phyloP scores from a whole-genome alignment of 2,329 filamentous ascomycete genomes.

The Ceratocystis harringtonii region DNA sequence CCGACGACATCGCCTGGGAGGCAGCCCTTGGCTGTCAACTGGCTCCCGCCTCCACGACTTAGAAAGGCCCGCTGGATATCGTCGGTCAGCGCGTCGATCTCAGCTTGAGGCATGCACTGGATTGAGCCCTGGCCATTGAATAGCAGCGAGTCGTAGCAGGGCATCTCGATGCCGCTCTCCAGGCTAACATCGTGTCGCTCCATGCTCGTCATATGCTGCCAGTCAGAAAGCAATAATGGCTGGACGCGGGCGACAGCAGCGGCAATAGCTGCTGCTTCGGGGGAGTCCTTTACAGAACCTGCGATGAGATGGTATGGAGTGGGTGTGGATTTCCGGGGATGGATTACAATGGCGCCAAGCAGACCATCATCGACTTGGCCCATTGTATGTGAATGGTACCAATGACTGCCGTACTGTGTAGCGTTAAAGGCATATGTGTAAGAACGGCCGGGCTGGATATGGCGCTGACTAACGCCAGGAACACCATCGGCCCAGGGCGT shows the following conservation, averaged over 20 bases:
- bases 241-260: slow-evolving; percentile 33
- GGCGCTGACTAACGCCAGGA: slow-evolving; percentile 39
- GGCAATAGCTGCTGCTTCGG: slow-evolving; percentile 25
- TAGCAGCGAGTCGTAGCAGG: slow-evolving; percentile 45
- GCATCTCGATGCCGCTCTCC: slow-evolving; percentile 32
- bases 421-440: slow-evolving; percentile 43
- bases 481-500: slow-evolving; percentile 48
- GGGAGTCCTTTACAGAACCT: slow-evolving; percentile 20
- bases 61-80: slow-evolving; percentile 24
- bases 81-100: slow-evolving; percentile 28
- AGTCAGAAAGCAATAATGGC: slow-evolving; percentile 41
- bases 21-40: slow-evolving; percentile 31
- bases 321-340: slow-evolving; percentile 22
- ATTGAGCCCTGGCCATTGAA: slow-evolving; percentile 47
- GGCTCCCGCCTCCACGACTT: slow-evolving; percentile 21
- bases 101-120: slow-evolving; percentile 32
- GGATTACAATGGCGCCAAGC: slow-evolving; percentile 40
- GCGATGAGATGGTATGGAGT: slow-evolving; percentile 38
- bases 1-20: slow-evolving; percentile 16
- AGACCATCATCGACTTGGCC: slow-evolving; percentile 46
- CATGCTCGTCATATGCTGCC: slow-evolving; percentile 37
- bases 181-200: slow-evolving; percentile 32
- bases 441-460: slow-evolving; percentile 33
- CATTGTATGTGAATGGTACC: slow-evolving; percentile 44
- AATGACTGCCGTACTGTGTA: slow-evolving; percentile 41